Evolutionary conservation across 345 rosid genomes (phyloP).

Genomic region (Arabis alpina): DNA sequence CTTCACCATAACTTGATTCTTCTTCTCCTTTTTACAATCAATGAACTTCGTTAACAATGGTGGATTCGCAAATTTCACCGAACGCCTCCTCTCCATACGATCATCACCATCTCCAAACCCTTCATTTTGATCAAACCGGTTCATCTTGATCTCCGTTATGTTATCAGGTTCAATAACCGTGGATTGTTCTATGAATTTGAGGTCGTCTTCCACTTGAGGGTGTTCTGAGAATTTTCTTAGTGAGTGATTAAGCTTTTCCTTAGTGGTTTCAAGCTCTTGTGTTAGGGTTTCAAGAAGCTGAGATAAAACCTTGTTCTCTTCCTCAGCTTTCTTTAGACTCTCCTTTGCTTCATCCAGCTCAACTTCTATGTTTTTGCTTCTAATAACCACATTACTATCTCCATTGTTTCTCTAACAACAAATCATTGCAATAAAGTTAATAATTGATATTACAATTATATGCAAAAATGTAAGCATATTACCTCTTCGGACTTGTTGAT

Average conservation of each 20-base stretch:
- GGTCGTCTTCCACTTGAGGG: constrained; percentile 52
- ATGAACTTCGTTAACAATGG: constrained; percentile 54
- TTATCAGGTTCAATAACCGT: constrained; percentile 25
- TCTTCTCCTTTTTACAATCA: constrained; percentile 42
- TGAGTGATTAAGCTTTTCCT: constrained; percentile 46
- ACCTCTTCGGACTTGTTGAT: constrained; percentile 59
- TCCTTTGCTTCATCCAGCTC: constrained; percentile 71
- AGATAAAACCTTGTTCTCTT: constrained; percentile 55
- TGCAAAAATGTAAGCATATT: background rate
- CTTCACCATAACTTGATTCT: constrained; percentile 43
- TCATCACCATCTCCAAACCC: constrained; percentile 10
- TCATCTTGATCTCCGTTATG: constrained; percentile 36
- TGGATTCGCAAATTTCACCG: constrained; percentile 72
- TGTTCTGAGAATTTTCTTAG: constrained; percentile 17
- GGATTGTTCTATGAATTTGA: constrained; percentile 57
- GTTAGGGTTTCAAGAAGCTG: constrained; percentile 44
- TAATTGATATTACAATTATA: background rate
- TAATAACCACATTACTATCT: constrained; percentile 26
- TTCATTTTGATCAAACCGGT: constrained; percentile 27
- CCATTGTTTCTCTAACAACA: constrained; percentile 16
- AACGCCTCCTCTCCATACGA: constrained; percentile 60
- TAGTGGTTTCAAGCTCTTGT: constrained; percentile 60
- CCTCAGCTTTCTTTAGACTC: constrained; percentile 53
- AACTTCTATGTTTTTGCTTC: constrained; percentile 45
- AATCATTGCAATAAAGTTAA: background rate